phyloP scores from a whole-genome alignment of 768 basidiomycete species.

The Hortiboletus campestris region DNA sequence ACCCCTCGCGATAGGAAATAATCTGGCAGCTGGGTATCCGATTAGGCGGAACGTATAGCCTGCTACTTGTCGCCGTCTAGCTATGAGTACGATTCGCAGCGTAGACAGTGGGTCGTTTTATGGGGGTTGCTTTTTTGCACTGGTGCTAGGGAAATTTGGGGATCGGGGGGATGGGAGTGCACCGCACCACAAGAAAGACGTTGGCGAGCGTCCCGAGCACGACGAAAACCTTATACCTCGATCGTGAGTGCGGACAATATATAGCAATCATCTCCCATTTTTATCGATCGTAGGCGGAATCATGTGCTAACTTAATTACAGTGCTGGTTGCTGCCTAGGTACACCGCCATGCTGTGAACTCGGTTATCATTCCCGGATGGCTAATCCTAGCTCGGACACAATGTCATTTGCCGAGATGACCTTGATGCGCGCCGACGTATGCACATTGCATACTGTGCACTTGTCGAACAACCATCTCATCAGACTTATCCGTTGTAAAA shows the following conservation, averaged over 20 bases:
- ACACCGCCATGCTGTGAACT: not conserved
- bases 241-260: constrained; percentile 6
- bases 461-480: too few relatives aligned
- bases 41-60: not conserved
- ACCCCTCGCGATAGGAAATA: constrained; percentile 2
- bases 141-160: constrained; percentile 14
- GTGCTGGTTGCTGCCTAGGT: not conserved
- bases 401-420: not conserved
- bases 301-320: not conserved
- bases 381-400: not conserved
- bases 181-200: constrained; percentile 1
- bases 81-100: constrained; percentile 2
- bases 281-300: not conserved
- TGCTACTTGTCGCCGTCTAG: not conserved
- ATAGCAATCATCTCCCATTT: not conserved
- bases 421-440: not conserved
- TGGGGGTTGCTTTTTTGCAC: constrained; percentile 4
- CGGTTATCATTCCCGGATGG: not conserved
- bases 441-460: not conserved
- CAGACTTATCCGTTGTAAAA: not conserved
- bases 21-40: not conserved
- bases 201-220: not conserved
- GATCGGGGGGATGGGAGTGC: not conserved
- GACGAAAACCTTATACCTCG: not conserved
- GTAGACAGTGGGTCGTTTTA: constrained; percentile 5